Conservation (phyloP, 495 filamentous ascomycete species). For the Glonium stellatum region DNA sequence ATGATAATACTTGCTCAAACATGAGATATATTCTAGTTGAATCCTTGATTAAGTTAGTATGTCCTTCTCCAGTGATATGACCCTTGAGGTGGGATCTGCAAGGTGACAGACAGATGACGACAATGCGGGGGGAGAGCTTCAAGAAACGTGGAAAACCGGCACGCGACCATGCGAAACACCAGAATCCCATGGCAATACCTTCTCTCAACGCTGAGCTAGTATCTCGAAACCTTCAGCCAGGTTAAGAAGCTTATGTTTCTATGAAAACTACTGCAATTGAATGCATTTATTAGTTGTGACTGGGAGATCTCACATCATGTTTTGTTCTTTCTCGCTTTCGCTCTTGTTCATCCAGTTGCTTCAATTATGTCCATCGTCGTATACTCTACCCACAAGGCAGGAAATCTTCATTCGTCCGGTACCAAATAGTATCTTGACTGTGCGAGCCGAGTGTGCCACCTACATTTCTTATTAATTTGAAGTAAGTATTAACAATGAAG, state of each 20-base stretch:
- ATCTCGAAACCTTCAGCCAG: neutral
- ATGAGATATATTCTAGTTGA: too few species aligned
- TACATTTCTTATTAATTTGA: neutral
- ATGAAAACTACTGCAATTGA: neutral
- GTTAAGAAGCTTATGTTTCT: neutral
- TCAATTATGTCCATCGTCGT: neutral
- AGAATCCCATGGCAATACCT: neutral
- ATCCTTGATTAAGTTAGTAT: too few species aligned
- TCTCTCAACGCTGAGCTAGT: neutral
- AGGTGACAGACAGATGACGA: neutral
- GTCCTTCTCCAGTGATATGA: too few species aligned
- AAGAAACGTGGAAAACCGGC: neutral
- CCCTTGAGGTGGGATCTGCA: neutral
- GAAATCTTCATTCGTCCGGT: neutral
- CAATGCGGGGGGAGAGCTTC: neutral
- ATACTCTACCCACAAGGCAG: conserved; percentile 14
- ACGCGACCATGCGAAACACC: neutral
- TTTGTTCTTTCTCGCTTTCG: neutral
- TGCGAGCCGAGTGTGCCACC: conserved; percentile 24
- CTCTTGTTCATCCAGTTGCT: conserved; percentile 8
- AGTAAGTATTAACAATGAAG: neutral
- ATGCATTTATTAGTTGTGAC: neutral
- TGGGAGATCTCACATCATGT: neutral
- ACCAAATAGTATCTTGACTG: conserved; percentile 7
- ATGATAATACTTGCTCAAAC: too few species aligned